Evolutionary conservation across 2,329 filamentous ascomycete genomes (phyloP).

Genomic region (Nemania sp.): DNA sequence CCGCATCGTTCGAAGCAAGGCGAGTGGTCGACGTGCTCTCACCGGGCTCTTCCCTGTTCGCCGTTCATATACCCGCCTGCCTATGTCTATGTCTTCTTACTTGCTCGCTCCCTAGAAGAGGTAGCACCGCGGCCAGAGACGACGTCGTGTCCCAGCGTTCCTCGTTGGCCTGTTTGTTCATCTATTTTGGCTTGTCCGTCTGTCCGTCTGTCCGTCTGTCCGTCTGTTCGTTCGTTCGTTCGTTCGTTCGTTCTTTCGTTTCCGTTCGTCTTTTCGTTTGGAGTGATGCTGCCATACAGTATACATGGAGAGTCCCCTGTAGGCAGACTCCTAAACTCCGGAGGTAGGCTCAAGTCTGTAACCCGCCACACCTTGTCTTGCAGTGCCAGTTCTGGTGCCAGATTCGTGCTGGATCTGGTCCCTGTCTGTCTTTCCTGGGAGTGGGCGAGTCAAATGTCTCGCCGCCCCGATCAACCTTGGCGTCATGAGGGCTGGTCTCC

Average conservation of each 20-base stretch:
- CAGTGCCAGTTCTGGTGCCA: constrained; percentile 20
- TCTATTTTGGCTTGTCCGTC: too few relatives aligned
- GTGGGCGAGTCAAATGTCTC: constrained; percentile 29
- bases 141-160: constrained; percentile 8
- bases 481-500: constrained; percentile 17
- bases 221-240: constrained; percentile 1
- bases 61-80: constrained; percentile 15
- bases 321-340: neutral
- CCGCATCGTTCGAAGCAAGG: constrained; percentile 14
- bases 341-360: constrained; percentile 15
- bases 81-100: constrained; percentile 9
- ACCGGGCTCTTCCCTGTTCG: constrained; percentile 23
- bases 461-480: constrained; percentile 26
- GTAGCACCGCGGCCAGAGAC: constrained; percentile 16
- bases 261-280: neutral
- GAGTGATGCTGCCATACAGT: neutral
- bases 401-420: constrained; percentile 21
- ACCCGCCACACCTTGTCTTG: constrained; percentile 27
- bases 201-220: neutral
- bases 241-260: neutral
- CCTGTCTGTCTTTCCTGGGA: constrained; percentile 23
- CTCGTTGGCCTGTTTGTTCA: constrained; percentile 1
- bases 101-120: constrained; percentile 5
- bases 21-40: constrained; percentile 24
- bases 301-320: neutral